These are phyloP conservation scores for Lepidium africanum DNA, from an alignment of 345 rosid genomes.

Conservation along the genomic window DNA sequence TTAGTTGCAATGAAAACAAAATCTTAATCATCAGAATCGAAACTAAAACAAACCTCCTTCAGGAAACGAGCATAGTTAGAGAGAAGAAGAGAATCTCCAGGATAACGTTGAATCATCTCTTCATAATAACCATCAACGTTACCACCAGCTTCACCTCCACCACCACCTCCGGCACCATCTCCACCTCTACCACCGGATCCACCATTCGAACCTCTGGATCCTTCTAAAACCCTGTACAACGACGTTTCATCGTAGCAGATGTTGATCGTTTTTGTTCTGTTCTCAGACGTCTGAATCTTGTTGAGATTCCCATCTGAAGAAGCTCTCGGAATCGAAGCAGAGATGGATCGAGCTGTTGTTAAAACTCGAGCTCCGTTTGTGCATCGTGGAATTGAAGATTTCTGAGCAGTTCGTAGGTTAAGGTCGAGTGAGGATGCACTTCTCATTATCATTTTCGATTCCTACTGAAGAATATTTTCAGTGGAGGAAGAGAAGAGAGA, in stretches of 20 bases:
- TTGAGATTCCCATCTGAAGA: constrained; percentile 21
- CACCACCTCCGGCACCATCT: constrained; percentile 20
- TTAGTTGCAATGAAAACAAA: neutral
- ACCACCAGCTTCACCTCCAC: constrained; percentile 31
- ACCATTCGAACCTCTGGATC: constrained; percentile 33
- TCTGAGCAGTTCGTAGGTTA: constrained; percentile 39
- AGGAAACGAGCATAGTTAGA: constrained; percentile 64
- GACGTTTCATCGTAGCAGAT: neutral
- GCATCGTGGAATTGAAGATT: constrained; percentile 18
- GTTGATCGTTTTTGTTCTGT: constrained; percentile 1
- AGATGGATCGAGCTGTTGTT: constrained; percentile 27
- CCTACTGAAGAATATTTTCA: neutral
- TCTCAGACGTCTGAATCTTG: neutral
- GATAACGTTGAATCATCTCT: constrained; percentile 54
- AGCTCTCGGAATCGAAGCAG: constrained; percentile 20
- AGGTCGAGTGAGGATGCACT: constrained; percentile 48
- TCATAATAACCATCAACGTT: constrained; percentile 48
- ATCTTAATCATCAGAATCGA: neutral
- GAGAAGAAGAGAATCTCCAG: constrained; percentile 47
- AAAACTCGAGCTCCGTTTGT: constrained; percentile 34
- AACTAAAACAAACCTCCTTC: constrained; percentile 41
- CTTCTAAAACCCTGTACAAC: neutral
- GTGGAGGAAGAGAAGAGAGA: constrained; percentile 7
- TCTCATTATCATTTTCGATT: constrained; percentile 36
- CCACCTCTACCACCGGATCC: constrained; percentile 36